phyloP scores from a whole-genome alignment of 2,329 filamentous ascomycete genomes.

The Lasiodiplodia citricola region DNA sequence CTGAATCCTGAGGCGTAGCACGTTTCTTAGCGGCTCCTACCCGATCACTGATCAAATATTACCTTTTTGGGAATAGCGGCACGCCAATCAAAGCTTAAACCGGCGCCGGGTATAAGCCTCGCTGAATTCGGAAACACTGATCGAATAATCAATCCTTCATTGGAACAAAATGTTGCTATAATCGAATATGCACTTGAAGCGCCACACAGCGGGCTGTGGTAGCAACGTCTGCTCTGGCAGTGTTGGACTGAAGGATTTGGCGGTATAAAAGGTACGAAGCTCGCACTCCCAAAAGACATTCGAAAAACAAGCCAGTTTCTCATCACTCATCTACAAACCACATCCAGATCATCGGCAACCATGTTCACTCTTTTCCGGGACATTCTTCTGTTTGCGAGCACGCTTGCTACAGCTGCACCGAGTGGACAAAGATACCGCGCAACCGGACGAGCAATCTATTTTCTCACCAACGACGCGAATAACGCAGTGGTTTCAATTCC shows the following conservation, averaged over 20 bases:
- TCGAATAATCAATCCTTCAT: constrained; percentile 1
- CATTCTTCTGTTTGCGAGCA: background rate
- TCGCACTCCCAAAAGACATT: background rate
- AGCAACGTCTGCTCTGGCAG: background rate
- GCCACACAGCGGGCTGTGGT: background rate
- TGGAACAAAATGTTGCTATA: background rate
- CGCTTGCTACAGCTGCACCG: background rate
- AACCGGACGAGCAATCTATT: constrained; percentile 57
- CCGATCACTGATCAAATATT: constrained; percentile 19
- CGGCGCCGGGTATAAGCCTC: background rate
- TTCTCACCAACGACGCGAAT: constrained; percentile 59
- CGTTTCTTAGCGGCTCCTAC: background rate
- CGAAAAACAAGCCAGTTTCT: background rate
- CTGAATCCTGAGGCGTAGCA: background rate
- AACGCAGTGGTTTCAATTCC: constrained; percentile 59
- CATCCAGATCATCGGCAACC: too few relatives aligned
- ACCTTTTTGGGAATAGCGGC: background rate
- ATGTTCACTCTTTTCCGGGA: background rate
- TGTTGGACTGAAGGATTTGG: background rate
- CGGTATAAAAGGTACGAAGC: background rate
- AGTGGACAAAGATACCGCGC: background rate
- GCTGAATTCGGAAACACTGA: background rate
- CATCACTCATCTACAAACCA: background rate
- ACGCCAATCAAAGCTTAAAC: background rate
- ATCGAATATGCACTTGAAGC: background rate